Percentiles rank a stretch among this genome's conserved stretches.
These are phyloP conservation scores for Beta corolliflora DNA, from an alignment of 179 eudicot genomes.

Conservation along the genomic window DNA sequence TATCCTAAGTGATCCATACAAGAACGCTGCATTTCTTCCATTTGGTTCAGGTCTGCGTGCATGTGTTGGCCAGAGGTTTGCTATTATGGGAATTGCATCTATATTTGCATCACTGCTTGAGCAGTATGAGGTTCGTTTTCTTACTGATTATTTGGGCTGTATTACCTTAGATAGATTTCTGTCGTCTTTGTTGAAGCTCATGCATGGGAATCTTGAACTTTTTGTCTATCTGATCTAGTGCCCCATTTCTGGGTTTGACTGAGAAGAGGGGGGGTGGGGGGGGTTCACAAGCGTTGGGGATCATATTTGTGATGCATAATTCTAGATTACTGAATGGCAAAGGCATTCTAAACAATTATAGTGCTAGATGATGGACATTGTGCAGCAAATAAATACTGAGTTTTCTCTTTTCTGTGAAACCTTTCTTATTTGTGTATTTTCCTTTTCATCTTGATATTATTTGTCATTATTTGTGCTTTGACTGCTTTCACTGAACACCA, in stretches of 20 bases:
- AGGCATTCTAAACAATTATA: background rate
- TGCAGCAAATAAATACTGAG: background rate
- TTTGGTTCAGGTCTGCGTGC: constrained; percentile 60
- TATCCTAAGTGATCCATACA: constrained; percentile 33
- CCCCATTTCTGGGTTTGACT: background rate
- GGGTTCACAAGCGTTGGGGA: background rate
- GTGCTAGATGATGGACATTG: background rate
- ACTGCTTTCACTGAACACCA: background rate
- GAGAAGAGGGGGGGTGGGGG: background rate
- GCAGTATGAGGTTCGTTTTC: constrained; percentile 44
- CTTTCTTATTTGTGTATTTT: background rate
- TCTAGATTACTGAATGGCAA: background rate
- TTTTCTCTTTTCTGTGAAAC: background rate
- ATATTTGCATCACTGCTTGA: constrained; percentile 53
- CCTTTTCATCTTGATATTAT: background rate
- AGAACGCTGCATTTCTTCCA: constrained; percentile 50
- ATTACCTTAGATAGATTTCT: background rate
- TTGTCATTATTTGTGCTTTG: background rate
- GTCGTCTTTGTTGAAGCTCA: background rate
- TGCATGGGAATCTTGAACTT: background rate
- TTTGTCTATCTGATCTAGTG: background rate
- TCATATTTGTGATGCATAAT: background rate
- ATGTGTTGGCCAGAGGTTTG: constrained; percentile 55
- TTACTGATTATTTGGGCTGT: constrained; percentile 2
- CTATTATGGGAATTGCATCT: constrained; percentile 48